These are phyloP conservation scores for Coelastrella sp. DNA, from an alignment of 139 green algal species.

Conservation along the genomic window DNA sequence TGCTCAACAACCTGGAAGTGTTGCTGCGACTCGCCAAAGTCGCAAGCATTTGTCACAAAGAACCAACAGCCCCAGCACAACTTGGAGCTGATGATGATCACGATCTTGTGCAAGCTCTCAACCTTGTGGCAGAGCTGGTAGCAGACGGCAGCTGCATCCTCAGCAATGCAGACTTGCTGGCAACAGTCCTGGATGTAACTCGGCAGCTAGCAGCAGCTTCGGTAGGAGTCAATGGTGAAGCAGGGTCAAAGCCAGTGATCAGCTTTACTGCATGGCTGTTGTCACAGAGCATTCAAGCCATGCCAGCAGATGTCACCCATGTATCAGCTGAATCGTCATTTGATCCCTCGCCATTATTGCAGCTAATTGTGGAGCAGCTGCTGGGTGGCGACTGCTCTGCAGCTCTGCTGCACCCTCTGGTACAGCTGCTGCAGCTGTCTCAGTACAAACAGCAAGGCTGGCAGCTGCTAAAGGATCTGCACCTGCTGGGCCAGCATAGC, in stretches of 20 bases:
- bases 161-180: not conserved
- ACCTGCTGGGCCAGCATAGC: not conserved
- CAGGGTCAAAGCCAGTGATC: no score
- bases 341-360: not conserved
- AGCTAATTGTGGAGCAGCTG: not conserved
- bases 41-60: no score
- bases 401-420: not conserved
- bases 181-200: not conserved
- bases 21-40: not conserved
- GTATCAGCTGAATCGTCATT: no score
- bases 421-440: conserved; percentile 26
- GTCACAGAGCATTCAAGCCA: not conserved
- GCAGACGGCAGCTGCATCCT: not conserved
- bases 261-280: not conserved
- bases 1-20: not conserved
- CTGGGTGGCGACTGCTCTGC: not conserved
- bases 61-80: not conserved
- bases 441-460: not conserved
- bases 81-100: not conserved
- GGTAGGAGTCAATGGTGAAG: no score
- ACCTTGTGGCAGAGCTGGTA: not conserved
- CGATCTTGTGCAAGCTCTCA: not conserved
- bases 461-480: not conserved
- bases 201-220: no score
- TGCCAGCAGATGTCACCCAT: conserved; percentile 2